Percentiles rank a stretch among this genome's conserved stretches.
Conservation (phyloP, 1,139 yeast genomes). For the Hemisphaericaspora xylofermentans region DNA sequence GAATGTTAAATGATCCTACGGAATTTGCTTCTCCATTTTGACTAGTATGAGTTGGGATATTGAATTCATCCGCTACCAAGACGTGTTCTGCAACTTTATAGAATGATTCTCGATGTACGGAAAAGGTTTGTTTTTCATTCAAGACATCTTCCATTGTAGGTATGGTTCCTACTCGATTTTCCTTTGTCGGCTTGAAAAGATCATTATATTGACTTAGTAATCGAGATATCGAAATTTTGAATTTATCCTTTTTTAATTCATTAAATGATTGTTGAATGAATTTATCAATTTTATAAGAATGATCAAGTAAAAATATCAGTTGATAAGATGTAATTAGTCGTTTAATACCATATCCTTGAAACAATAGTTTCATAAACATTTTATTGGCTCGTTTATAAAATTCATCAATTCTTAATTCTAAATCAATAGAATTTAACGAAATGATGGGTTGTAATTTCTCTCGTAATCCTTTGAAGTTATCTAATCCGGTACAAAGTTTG, state of each 20-base stretch:
- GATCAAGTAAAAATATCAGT: slow-evolving; percentile 48
- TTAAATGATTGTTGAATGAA: slow-evolving; percentile 38
- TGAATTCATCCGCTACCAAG: slow-evolving; percentile 56
- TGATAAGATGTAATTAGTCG: slow-evolving; percentile 51
- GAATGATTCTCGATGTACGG: slow-evolving; percentile 38
- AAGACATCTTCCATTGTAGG: slow-evolving; percentile 18
- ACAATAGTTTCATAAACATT: slow-evolving; percentile 55
- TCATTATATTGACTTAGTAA: slow-evolving; percentile 27
- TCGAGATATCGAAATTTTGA: slow-evolving; percentile 31
- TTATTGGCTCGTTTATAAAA: slow-evolving; percentile 73
- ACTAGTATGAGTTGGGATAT: slow-evolving; percentile 37
- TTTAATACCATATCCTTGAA: slow-evolving; percentile 58
- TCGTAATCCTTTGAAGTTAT: slow-evolving; percentile 30
- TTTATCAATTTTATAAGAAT: slow-evolving; percentile 49
- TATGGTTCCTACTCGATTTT: slow-evolving; percentile 16
- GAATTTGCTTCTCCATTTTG: slow-evolving; percentile 24
- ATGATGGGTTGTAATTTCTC: slow-evolving; percentile 31
- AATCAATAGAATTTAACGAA: slow-evolving; percentile 55
- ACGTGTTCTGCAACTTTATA: slow-evolving; percentile 65
- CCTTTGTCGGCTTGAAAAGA: slow-evolving; percentile 7
- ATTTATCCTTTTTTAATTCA: slow-evolving; percentile 36
- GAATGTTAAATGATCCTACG: neutral
- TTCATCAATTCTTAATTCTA: slow-evolving; percentile 56
- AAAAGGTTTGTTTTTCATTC: slow-evolving; percentile 26
- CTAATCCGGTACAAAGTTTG: slow-evolving; percentile 53